Percentiles rank a stretch among this genome's conserved stretches.
Conservation (phyloP, 1,139 yeast genomes). For the Saccharomycopsis hybrid region DNA sequence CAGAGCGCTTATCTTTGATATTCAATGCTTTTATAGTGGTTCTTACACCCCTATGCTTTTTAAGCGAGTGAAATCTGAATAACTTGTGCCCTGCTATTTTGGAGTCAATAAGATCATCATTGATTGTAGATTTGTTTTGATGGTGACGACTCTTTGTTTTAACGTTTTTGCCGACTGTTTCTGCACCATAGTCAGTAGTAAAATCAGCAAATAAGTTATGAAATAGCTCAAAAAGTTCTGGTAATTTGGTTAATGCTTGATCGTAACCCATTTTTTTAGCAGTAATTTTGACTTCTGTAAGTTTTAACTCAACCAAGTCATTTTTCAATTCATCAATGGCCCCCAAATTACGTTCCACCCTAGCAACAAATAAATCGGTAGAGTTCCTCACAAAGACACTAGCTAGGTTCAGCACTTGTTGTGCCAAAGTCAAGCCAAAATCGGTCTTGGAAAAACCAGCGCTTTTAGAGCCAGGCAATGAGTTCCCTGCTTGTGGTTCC, state of each 20-base stretch:
- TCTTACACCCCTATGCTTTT: not conserved
- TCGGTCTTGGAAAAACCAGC: not conserved
- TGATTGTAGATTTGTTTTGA: not conserved
- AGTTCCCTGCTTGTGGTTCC: too few relatives aligned
- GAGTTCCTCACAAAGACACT: not conserved
- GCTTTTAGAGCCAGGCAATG: not conserved
- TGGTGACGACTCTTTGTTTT: not conserved
- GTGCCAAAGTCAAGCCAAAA: slow-evolving; percentile 5
- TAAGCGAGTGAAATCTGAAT: not conserved
- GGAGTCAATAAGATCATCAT: not conserved
- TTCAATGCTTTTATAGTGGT: too few relatives aligned
- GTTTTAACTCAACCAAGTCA: slow-evolving; percentile 16
- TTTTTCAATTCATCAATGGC: slow-evolving; percentile 7
- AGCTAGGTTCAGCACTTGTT: not conserved
- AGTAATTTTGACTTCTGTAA: slow-evolving; percentile 12
- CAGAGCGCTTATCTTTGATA: too few relatives aligned
- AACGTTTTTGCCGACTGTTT: not conserved
- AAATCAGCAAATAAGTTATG: slow-evolving; percentile 9
- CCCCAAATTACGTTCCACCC: not conserved
- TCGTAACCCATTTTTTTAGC: slow-evolving; percentile 1
- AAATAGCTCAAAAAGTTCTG: slow-evolving; percentile 16
- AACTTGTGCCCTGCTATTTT: not conserved
- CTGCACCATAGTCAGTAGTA: not conserved
- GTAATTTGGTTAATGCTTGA: slow-evolving; percentile 1
- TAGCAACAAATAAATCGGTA: not conserved